A percentile compares a stretch with the other conserved stretches of the same genome.
These are phyloP conservation scores for Magnusiomyces fungicola DNA, from an alignment of 1,139 yeast genomes.

Conservation along the genomic window DNA sequence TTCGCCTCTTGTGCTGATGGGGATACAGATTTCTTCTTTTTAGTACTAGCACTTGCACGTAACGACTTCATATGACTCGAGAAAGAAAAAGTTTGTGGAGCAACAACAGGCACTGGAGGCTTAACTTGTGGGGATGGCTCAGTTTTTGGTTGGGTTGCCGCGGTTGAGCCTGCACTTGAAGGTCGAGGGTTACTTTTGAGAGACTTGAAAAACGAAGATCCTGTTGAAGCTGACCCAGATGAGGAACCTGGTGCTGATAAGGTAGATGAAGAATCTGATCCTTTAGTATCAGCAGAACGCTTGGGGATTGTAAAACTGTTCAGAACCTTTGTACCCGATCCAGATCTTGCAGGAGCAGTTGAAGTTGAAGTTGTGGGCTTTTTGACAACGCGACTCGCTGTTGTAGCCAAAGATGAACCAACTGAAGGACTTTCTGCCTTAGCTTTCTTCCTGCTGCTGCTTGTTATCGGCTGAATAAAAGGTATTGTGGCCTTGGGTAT, in stretches of 20 bases:
- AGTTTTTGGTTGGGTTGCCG: neutral
- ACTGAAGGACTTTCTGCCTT: constrained; percentile 6
- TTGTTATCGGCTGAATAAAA: constrained; percentile 1
- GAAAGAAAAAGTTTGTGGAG: constrained; percentile 10
- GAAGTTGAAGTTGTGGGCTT: constrained; percentile 5
- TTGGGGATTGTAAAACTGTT: neutral
- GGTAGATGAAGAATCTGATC: constrained; percentile 4
- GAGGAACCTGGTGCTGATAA: constrained; percentile 8
- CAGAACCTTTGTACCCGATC: neutral
- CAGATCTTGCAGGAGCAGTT: constrained; percentile 6
- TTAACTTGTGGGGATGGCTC: neutral
- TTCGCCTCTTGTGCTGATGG: no score
- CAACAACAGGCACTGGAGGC: neutral
- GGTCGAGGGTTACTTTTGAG: no score
- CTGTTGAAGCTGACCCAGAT: constrained; percentile 5
- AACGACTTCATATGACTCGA: constrained; percentile 17
- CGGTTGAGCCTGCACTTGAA: neutral
- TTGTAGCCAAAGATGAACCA: constrained; percentile 2
- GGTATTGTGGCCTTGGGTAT: neutral
- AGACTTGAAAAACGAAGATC: constrained; percentile 21
- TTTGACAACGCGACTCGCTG: constrained; percentile 3
- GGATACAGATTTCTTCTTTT: neutral
- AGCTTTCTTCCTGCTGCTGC: constrained; percentile 1
- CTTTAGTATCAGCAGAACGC: constrained; percentile 4
- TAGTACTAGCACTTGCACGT: constrained; percentile 9